Conservation (phyloP, 192 early-diverging fungal genomes). For the Pilobolus umbonatus region DNA sequence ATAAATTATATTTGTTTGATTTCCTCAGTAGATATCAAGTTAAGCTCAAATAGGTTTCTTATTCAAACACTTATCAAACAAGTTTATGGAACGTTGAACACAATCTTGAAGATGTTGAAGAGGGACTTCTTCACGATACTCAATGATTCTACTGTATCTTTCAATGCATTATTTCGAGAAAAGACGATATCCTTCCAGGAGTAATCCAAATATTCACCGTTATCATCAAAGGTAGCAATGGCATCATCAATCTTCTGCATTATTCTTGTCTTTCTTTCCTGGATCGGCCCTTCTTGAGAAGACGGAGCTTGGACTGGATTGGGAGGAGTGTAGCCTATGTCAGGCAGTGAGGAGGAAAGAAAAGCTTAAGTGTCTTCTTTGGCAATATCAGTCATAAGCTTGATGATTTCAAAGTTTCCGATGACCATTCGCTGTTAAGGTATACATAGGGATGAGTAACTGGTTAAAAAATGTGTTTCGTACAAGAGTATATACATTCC, state of each 20-base stretch:
- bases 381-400: background rate
- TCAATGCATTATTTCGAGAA: conserved; percentile 12
- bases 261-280: conserved; percentile 12
- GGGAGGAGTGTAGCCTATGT: conserved; percentile 16
- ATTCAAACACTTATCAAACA: too few relatives aligned
- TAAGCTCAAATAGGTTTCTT: too few relatives aligned
- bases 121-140: too few relatives aligned
- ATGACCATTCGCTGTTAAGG: background rate
- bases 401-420: background rate
- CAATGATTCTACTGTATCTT: too few relatives aligned
- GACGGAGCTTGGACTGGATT: conserved; percentile 12
- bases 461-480: conserved; percentile 7
- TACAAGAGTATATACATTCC: background rate
- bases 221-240: conserved; percentile 13
- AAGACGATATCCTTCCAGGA: conserved; percentile 7
- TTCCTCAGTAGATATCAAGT: too few relatives aligned
- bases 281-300: conserved; percentile 10
- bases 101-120: too few relatives aligned
- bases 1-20: too few relatives aligned
- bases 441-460: too few relatives aligned
- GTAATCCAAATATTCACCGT: conserved; percentile 7
- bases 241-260: conserved; percentile 10
- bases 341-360: conserved; percentile 3
- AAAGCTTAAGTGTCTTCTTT: conserved; percentile 7
- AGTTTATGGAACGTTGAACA: too few relatives aligned